These are phyloP conservation scores for Centaurea solstitialis DNA, from an alignment of 129 eudicot species.

Conservation along the genomic window DNA sequence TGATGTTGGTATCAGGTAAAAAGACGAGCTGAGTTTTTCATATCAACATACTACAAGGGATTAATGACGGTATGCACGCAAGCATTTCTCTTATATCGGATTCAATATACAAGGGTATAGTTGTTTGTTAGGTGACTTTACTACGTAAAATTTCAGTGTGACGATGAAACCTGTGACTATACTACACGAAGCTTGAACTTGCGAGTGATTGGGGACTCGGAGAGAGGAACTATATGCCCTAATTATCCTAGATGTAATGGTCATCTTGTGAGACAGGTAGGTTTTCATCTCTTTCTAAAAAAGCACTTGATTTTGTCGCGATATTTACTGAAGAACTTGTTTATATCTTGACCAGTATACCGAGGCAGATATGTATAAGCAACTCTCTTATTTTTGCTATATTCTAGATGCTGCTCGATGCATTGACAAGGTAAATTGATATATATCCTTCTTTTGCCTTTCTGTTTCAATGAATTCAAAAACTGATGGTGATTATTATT, in stretches of 20 bases:
- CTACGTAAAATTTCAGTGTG: constrained; percentile 58
- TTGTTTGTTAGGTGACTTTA: not conserved
- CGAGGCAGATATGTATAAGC: constrained; percentile 88
- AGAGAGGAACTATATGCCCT: constrained; percentile 92
- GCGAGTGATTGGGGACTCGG: constrained; percentile 84
- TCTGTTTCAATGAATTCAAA: not conserved
- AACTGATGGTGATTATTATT: not conserved
- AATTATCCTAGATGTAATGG: constrained; percentile 95
- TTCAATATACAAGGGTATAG: not conserved
- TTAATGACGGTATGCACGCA: constrained; percentile 72
- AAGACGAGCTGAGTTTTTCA: constrained; percentile 78
- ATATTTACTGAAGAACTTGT: not conserved
- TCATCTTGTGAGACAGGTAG: constrained; percentile 90
- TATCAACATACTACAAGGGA: constrained; percentile 81
- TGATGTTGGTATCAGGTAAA: constrained; percentile 57
- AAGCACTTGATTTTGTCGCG: not conserved
- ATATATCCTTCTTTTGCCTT: not conserved
- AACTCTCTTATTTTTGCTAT: constrained; percentile 88
- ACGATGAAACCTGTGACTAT: constrained; percentile 91
- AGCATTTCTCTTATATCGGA: not conserved
- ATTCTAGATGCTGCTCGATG: constrained; percentile 69
- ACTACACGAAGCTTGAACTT: constrained; percentile 86
- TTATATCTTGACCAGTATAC: constrained; percentile 53
- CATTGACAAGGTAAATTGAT: constrained; percentile 65
- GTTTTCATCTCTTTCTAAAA: constrained; percentile 30